These are phyloP conservation scores for Pythium inflatum DNA, from an alignment of 352 stramenopile species.

Conservation along the genomic window DNA sequence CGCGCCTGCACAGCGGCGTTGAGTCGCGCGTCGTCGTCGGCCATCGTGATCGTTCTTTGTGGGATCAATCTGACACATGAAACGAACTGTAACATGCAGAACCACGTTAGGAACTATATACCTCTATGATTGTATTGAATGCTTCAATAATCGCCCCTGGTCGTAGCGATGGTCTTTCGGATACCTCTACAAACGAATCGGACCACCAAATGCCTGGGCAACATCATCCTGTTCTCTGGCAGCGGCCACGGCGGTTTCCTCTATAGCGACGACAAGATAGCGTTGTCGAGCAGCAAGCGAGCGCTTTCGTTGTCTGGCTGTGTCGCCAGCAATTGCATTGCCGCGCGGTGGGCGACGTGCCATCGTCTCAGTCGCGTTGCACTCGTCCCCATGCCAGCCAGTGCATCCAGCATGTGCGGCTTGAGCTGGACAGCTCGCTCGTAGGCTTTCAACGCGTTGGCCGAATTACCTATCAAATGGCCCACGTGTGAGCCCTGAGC, in stretches of 20 bases:
- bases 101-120: no score
- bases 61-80: conserved; percentile 23
- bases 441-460: conserved; percentile 58
- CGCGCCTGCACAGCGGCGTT: conserved; percentile 60
- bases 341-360: conserved; percentile 59
- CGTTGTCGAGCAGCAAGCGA: conserved; percentile 66
- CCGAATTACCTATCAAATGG: conserved; percentile 42
- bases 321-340: conserved; percentile 55
- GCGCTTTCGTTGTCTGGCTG: conserved; percentile 74
- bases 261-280: conserved; percentile 41
- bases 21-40: conserved; percentile 60
- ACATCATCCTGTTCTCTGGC: no score
- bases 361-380: conserved; percentile 69
- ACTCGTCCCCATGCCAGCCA: conserved; percentile 77
- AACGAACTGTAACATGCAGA: no score
- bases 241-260: no score
- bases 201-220: no score
- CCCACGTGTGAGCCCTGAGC: no score
- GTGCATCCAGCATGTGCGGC: conserved; percentile 66
- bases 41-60: conserved; percentile 41
- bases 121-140: no score
- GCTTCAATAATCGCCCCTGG: no score
- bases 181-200: no score
- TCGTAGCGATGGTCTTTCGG: no score
- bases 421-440: conserved; percentile 69